Evolutionary conservation across 2,329 filamentous ascomycete genomes (phyloP).

Genomic region (Fusarium phyllophilum): DNA sequence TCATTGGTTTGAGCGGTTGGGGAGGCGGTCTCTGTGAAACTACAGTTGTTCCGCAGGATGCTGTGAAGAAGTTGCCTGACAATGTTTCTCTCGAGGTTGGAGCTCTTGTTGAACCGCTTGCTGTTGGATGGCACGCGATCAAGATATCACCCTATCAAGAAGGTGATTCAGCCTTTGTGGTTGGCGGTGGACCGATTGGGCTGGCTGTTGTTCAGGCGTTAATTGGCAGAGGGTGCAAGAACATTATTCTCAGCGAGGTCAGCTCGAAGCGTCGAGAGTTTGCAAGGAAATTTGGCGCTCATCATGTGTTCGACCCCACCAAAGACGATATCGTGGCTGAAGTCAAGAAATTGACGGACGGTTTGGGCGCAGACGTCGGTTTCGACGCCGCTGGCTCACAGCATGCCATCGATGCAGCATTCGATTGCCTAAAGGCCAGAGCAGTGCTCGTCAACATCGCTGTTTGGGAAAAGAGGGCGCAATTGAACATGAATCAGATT

Average conservation of each 20-base stretch:
- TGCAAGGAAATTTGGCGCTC: slow-evolving; percentile 16
- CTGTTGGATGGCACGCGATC: slow-evolving; percentile 20
- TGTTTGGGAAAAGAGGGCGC: slow-evolving; percentile 18
- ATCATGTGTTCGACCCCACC: slow-evolving; percentile 14
- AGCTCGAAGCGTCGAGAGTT: slow-evolving; percentile 16
- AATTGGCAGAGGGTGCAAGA: slow-evolving; percentile 11
- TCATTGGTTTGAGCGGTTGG: slow-evolving; percentile 16
- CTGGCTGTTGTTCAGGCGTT: slow-evolving; percentile 7
- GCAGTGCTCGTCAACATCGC: slow-evolving; percentile 11
- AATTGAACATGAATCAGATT: slow-evolving; percentile 24
- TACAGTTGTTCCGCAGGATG: slow-evolving; percentile 1
- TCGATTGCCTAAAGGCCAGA: slow-evolving; percentile 15
- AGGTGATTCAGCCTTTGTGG: slow-evolving; percentile 11
- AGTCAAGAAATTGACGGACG: not conserved
- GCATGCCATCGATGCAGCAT: slow-evolving; percentile 9
- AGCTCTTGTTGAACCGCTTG: slow-evolving; percentile 2
- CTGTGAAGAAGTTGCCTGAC: slow-evolving; percentile 10
- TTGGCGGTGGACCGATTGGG: slow-evolving; percentile 9
- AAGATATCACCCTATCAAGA: slow-evolving; percentile 10
- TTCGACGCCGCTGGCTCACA: slow-evolving; percentile 13
- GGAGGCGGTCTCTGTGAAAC: slow-evolving; percentile 8
- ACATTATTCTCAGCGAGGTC: slow-evolving; percentile 16
- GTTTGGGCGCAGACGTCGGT: slow-evolving; percentile 4
- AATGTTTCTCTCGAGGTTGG: slow-evolving; percentile 12
- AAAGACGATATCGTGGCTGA: slow-evolving; percentile 19